Evolutionary conservation across 148 eudicot genomes (phyloP), one percentile per base, ranked within the genome.

Genomic region (Rhododendron kiyosumense): DNA sequence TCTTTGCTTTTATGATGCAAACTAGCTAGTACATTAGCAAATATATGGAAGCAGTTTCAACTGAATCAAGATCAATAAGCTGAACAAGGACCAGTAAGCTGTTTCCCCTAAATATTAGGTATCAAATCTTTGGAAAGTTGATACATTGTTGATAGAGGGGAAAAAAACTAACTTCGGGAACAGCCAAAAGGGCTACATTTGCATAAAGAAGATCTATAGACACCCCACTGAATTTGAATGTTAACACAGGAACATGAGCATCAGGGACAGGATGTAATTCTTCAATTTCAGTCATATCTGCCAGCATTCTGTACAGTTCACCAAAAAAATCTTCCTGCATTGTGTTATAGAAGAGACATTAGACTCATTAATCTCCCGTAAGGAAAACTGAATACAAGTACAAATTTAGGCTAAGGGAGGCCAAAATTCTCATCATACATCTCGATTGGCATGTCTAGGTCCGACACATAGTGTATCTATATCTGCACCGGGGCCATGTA

Each of bases 401-500:
- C 73, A 65, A 65, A 65, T 28, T 67, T 26, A 67, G 14, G 74
- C 69, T 7, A 63, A 67, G 28, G 74, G 14, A 67, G 15, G 32
- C 28, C 34, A 67, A 67, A 67, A 15, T 67, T 67, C 34, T 67
- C 74, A 81, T 81, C 87, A 82, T 82, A 93, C 95, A 81, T 93
- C 95, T 87, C 95, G 87, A 46, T 89, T 87, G 52, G 95, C 95
- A 90, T 93, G 95, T 76, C 93, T 90, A 59, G 95, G 95, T 84
- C 95, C 95, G 30, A 93, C 94, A 75, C 95, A 93, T 46, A 93
- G 89, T 34, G 94, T 93, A 81, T 93, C 95, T 89, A 93, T 93
- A 88, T 93, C 95, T 34, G 95, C 95, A 80, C 95, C 95, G 85
- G 95, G 95, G 79, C 94, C 91, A 90, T 93, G 95, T 75, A 93